Base-by-base conservation (phyloP, 2,329 filamentous ascomycete species). In the Paecilomyces variotii region DNA sequence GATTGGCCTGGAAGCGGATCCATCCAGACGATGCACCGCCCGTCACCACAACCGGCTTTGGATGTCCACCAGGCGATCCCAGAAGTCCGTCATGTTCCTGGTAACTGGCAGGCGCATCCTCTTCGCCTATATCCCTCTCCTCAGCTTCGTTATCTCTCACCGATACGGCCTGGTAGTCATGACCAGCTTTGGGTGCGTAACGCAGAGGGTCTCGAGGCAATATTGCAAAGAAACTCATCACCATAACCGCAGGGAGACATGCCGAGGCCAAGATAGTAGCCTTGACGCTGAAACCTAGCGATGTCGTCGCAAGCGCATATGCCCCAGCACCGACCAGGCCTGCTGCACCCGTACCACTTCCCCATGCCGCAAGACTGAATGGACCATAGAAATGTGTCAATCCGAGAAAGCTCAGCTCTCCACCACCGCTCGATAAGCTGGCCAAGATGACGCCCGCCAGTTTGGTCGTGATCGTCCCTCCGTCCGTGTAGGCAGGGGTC, bases 341-440 rank as follows among this genome's bases (percentile, higher is more conserved):
- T 0, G 93, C 93, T 0, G 89, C 93, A 1, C 93, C 93, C 0
- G 93, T 97, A 0, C 93, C 93, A 63, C 89, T 93, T 0, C 91
- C 89, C 94, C 94, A 99, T 35, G 90, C 87, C 0, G 92, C 92
- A 19, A 97, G 81, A 65, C 90, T 91, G 74, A 90, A 87, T 7
- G 85, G 87, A 0, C 93, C 94, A 68, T 97, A 97, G 77, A 89
- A 97, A 72, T 97, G 93, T 12, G 93, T 96, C 68, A 99, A 76
- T 0, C 91, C 89, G 4, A 99, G 78, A 70, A 97, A 97, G 73
- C 88, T 95, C 60, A 97, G 79, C 77, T 97, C 94, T 32, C 94
- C 94, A 19, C 83, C 89, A 14, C 94, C 94, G 62, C 87, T 91
- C 65, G 89, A 90, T 55, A 97, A 74, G 67, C 90, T 96, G 1